Evolutionary conservation across 345 rosid genomes (phyloP), one percentile per base, ranked within the genome.

Genomic region (Lumnitzera racemosa): DNA sequence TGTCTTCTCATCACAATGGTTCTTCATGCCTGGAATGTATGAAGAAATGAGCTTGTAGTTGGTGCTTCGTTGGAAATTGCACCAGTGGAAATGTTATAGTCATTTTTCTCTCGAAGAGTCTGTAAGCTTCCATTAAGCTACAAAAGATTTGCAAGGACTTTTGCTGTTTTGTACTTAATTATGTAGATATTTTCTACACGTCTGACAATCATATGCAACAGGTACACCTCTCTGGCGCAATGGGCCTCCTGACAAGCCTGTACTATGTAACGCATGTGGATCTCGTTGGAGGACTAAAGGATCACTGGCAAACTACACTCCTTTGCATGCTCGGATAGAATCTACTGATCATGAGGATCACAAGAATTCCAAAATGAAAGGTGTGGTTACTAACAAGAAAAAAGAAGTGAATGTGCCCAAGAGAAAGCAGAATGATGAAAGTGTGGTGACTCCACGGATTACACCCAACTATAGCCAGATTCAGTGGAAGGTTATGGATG

Each of bases 231-330:
- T 95, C 36, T 95, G 96, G 99, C 73, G 99, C 56, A 95, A 95
- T 64, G 98, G 99, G 50, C 99, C 98, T 68, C 91, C 96, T 0
- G 99, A 95, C 70, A 95, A 95, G 82, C 99, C 98, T 2, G 94
- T 95, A 9, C 67, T 95, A 49, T 95, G 99, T 83, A 95, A 95
- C 82, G 99, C 99, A 13, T 95, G 99, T 69, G 99, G 99, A 15
- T 95, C 99, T 24, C 81, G 99, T 53, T 90, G 94, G 88, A 82
- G 99, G 68, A 81, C 90, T 59, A 89, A 87, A 56, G 96, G 97
- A 71, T 71, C 98, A 46, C 86, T 95, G 36, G 86, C 75, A 56
- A 88, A 95, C 60, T 95, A 95, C 54, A 82, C 83, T 12, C 98
- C 99, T 12, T 88, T 86, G 62, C 90, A 78, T 72, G 75, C 88